Evolutionary conservation across 495 filamentous ascomycete genomes (phyloP), one percentile per base, ranked within the genome.

Genomic region (Trichoderma erinaceum): DNA sequence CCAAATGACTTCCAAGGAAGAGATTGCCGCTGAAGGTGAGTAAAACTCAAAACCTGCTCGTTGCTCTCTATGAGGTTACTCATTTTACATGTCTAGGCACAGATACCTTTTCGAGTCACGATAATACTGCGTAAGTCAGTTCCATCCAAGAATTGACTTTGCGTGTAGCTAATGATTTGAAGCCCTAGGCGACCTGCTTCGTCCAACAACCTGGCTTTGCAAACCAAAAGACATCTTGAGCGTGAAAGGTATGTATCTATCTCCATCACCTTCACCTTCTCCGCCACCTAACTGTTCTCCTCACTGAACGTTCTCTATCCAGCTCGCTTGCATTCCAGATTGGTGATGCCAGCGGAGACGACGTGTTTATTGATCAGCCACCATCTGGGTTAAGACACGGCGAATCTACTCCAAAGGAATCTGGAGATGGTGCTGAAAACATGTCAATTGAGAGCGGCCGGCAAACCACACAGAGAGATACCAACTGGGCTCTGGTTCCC

Each of bases 401-500:
- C 1, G 48, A 10, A 41, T 27, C 27, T 13, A 4, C 50, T 12
- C 11, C 43, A 25, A 35, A 29, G 13, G 27, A 18, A 12, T 4
- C 23, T 7, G 46, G 10, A 13, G 15, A 21, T 11, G 12, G 21
- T 38, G 16, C 21, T 44, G 63, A 41, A 21, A 18, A 65, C 32
- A 23, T 0, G 18, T 18, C 35, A 27, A 41, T 13, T 65, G 63
- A 21, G 16, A 27, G 43, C 41, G 43, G 32, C 10, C 0, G 32
- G 25, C 35, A 65, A 29, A 23, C 56, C 44, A 21, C 64, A 18
- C 25, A 46, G 13, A 69, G 69, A 23, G 56, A 71, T 29, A 63
- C 67, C 41, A 68, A 78, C 65, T 73, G 74, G 10, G 73, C 76
- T 66, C 23, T 61, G 56, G 12, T 32, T 32, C 23, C 56, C 16